phyloP scores from a whole-genome alignment of 2,329 filamentous ascomycete genomes.

The Elsinoe perseae region DNA sequence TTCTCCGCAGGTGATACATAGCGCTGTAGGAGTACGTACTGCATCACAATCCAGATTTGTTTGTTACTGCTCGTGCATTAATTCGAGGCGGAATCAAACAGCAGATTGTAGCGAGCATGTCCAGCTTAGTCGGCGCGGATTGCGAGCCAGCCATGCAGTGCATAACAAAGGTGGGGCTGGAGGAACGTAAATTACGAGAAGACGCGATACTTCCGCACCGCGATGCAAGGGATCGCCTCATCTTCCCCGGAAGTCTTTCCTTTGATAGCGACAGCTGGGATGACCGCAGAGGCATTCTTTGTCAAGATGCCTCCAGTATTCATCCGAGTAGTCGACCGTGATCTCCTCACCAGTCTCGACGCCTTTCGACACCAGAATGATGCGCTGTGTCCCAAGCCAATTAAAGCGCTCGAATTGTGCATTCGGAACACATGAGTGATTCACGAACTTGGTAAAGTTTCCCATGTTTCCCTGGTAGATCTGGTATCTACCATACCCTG shows the following conservation, averaged over 20 bases:
- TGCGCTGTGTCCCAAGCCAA: slow-evolving; percentile 50
- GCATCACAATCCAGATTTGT: background rate
- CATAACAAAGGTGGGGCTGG: slow-evolving; percentile 2
- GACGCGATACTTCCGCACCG: slow-evolving; percentile 1
- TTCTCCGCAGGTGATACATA: background rate
- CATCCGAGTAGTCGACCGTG: slow-evolving; percentile 52
- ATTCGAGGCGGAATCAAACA: background rate
- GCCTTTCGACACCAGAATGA: slow-evolving; percentile 50
- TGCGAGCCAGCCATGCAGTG: slow-evolving; percentile 8
- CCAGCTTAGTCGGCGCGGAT: background rate
- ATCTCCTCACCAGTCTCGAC: slow-evolving; percentile 48
- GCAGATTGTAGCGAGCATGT: background rate
- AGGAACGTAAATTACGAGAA: background rate
- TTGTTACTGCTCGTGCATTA: background rate
- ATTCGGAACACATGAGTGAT: slow-evolving; percentile 52
- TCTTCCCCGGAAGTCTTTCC: background rate
- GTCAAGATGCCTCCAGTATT: slow-evolving; percentile 50
- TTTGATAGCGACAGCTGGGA: slow-evolving; percentile 39
- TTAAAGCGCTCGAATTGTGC: slow-evolving; percentile 50
- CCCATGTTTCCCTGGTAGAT: slow-evolving; percentile 51
- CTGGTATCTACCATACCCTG: slow-evolving; percentile 39
- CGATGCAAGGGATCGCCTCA: background rate
- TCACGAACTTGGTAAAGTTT: slow-evolving; percentile 53
- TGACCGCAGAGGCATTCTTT: slow-evolving; percentile 51
- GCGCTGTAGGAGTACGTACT: background rate